Conservation (phyloP, 495 filamentous ascomycete species). For the Mycothermus thermophilus region DNA sequence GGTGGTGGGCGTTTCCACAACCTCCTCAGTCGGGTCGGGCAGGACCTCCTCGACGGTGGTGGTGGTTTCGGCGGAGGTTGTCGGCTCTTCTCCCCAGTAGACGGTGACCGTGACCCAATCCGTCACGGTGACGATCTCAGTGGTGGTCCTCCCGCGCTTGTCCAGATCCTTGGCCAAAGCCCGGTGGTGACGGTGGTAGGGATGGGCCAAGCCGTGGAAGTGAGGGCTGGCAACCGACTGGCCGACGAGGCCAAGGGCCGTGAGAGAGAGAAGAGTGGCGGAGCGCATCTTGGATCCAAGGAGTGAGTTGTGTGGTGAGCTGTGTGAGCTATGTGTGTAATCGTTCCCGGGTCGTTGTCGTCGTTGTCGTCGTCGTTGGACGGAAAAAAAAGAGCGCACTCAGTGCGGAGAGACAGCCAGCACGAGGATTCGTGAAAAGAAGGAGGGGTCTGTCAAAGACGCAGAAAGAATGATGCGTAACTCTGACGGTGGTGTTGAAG, state of each 20-base stretch:
- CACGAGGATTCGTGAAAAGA: conserved; percentile 19
- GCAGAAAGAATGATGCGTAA: conserved; percentile 25
- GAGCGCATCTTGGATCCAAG: conserved; percentile 14
- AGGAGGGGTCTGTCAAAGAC: conserved; percentile 28
- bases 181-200: conserved; percentile 17
- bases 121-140: conserved; percentile 20
- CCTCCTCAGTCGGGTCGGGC: not conserved
- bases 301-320: conserved; percentile 1
- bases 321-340: not conserved
- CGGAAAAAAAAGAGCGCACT: conserved; percentile 8
- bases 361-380: conserved; percentile 1
- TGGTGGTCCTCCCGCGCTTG: too few species aligned
- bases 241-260: conserved; percentile 15
- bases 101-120: conserved; percentile 22
- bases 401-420: conserved; percentile 9
- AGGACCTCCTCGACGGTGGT: conserved; percentile 2
- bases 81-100: too few species aligned
- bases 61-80: conserved; percentile 1
- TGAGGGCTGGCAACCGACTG: conserved; percentile 14
- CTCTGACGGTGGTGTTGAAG: conserved; percentile 8
- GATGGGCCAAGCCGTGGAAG: conserved; percentile 12
- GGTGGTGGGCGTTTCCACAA: conserved; percentile 6
- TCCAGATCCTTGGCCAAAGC: too few species aligned
- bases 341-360: conserved; percentile 1
- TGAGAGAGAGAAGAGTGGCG: conserved; percentile 17